Conservation (phyloP, 257 asterid genomes). For the Capsicum pubescens region DNA sequence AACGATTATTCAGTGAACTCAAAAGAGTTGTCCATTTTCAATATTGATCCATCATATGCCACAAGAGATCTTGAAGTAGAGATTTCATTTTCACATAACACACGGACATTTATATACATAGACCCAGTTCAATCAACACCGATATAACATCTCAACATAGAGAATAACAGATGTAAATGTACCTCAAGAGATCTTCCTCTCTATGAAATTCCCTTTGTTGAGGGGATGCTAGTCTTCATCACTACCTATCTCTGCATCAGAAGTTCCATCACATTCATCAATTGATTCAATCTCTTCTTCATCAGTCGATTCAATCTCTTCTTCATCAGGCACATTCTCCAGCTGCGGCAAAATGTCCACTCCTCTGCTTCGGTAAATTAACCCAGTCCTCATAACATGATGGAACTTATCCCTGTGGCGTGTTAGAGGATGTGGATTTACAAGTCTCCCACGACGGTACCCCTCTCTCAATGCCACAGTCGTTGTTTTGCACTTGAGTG, state of each 20-base stretch:
- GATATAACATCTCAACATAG: too few relatives aligned
- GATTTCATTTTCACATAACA: not conserved
- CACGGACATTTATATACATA: not conserved
- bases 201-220: not conserved
- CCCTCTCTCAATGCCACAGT: constrained; percentile 88
- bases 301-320: constrained; percentile 42
- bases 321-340: constrained; percentile 51
- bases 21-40: constrained; percentile 12
- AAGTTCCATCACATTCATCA: constrained; percentile 43
- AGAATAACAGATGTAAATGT: too few relatives aligned
- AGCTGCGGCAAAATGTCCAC: constrained; percentile 58
- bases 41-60: not conserved
- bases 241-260: constrained; percentile 51
- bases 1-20: not conserved
- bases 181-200: not conserved
- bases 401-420: constrained; percentile 74
- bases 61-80: not conserved
- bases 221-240: constrained; percentile 51
- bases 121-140: constrained; percentile 4
- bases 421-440: constrained; percentile 69
- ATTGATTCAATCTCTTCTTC: not conserved
- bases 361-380: constrained; percentile 72
- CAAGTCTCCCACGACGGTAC: constrained; percentile 82
- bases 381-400: constrained; percentile 71
- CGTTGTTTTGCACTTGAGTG: constrained; percentile 89